These are phyloP conservation scores for Oryza punctata DNA, from an alignment of 176 grass and related monocot species.

Conservation along the genomic window DNA sequence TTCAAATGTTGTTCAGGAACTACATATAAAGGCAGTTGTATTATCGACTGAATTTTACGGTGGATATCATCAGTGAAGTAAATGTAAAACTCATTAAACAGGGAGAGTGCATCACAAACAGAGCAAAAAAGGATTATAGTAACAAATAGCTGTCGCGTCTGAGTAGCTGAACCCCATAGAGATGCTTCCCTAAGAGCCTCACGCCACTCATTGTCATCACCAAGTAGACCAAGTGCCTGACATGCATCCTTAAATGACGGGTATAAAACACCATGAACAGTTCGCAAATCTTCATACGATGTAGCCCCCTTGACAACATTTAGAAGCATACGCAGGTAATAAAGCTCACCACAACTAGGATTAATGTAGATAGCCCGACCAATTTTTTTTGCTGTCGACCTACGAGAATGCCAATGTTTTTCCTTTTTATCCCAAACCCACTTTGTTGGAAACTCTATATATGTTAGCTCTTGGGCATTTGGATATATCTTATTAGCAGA, in stretches of 20 bases:
- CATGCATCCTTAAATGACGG: constrained; percentile 27
- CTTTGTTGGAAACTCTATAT: constrained; percentile 27
- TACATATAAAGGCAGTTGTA: neutral
- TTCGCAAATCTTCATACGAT: constrained; percentile 1
- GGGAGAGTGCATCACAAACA: neutral
- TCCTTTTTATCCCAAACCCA: constrained; percentile 1
- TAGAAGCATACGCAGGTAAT: constrained; percentile 29
- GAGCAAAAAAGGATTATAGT: constrained; percentile 22
- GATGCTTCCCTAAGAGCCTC: constrained; percentile 23
- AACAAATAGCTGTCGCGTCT: constrained; percentile 12
- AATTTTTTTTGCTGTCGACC: neutral
- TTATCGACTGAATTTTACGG: neutral
- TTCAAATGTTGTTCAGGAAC: neutral
- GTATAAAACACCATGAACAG: neutral
- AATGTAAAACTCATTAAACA: neutral
- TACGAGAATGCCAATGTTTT: neutral
- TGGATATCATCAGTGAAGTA: constrained; percentile 26
- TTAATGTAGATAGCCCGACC: constrained; percentile 26
- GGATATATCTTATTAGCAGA: neutral
- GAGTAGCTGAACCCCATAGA: neutral
- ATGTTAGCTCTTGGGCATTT: neutral
- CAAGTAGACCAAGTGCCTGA: constrained; percentile 22
- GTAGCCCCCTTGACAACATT: constrained; percentile 11
- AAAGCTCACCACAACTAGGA: constrained; percentile 22
- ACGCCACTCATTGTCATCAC: constrained; percentile 38